Conservation (phyloP, 768 basidiomycete genomes). For the Boletus barrowsii region DNA sequence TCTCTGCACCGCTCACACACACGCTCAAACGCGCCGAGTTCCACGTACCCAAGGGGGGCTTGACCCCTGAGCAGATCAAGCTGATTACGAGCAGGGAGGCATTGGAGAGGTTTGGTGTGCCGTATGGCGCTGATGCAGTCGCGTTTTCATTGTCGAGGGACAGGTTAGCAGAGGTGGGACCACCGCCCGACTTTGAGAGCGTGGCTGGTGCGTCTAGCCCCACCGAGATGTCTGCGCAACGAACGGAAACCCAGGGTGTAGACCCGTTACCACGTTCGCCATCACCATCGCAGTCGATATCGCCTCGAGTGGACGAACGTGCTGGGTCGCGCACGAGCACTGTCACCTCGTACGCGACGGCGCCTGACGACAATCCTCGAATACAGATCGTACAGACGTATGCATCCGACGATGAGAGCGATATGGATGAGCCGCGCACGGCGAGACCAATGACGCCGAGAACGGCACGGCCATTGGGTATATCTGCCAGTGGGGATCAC, state of each 20-base stretch:
- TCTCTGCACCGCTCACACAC: conserved; percentile 74
- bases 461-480: conserved; percentile 18
- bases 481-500: not conserved
- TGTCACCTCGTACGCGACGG: conserved; percentile 7
- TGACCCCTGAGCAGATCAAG: conserved; percentile 54
- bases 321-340: conserved; percentile 16
- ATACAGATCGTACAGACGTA: not conserved
- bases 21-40: conserved; percentile 71
- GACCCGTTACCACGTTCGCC: not conserved
- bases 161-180: conserved; percentile 34
- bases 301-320: not conserved
- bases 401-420: conserved; percentile 2
- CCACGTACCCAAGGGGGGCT: conserved; percentile 48
- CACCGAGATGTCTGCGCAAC: not conserved
- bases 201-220: not conserved
- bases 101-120: conserved; percentile 67
- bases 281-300: not conserved
- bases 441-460: conserved; percentile 12
- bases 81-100: conserved; percentile 67
- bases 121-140: conserved; percentile 72
- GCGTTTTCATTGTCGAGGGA: conserved; percentile 47
- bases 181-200: conserved; percentile 53
- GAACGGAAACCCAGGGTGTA: not conserved
- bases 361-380: not conserved
- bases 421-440: conserved; percentile 7